Evolutionary conservation across 1,284 basidiomycete species (phyloP).

Genomic region (Cystobasidiaceae sp.): DNA sequence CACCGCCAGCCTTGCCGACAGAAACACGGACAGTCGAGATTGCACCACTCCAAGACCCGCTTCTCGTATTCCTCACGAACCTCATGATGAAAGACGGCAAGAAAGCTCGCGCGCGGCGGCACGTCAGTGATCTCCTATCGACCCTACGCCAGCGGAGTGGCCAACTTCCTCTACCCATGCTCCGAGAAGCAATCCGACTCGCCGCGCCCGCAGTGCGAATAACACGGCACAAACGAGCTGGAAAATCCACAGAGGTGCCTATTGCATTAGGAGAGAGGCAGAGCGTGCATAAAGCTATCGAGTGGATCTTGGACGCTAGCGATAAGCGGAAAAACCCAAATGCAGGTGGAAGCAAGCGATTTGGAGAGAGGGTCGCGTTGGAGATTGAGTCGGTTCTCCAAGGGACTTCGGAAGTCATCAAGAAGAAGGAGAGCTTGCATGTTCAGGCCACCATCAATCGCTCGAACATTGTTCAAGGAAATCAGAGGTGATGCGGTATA

Average conservation of each 20-base stretch:
- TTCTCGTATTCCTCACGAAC: conserved; percentile 45
- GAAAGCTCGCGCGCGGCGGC: conserved; percentile 44
- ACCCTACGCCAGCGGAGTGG: conserved; percentile 43
- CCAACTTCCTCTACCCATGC: conserved; percentile 45
- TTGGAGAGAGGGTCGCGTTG: conserved; percentile 46
- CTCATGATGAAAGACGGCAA: conserved; percentile 49
- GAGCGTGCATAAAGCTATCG: conserved; percentile 45
- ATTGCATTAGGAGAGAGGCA: conserved; percentile 45
- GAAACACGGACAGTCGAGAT: conserved; percentile 11
- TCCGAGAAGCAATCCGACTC: conserved; percentile 44
- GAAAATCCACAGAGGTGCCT: conserved; percentile 47
- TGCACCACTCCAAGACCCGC: conserved; percentile 33
- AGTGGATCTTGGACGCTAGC: conserved; percentile 49
- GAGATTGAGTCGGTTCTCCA: conserved; percentile 48
- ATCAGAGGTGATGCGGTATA: background rate
- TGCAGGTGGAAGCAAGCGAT: conserved; percentile 40
- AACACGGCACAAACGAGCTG: conserved; percentile 46
- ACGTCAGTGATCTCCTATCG: conserved; percentile 43
- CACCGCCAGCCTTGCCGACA: background rate
- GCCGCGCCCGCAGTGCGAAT: conserved; percentile 46
- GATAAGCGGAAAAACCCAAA: conserved; percentile 43
- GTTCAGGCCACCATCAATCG: conserved; percentile 17
- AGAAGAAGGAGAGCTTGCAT: conserved; percentile 44
- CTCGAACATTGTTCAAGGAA: conserved; percentile 9
- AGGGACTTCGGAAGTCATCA: conserved; percentile 45